A percentile compares a stretch with the other conserved stretches of the same genome.
phyloP scores from a whole-genome alignment of 225 moss, liverwort and hornwort species.

The Polytrichum commune region DNA sequence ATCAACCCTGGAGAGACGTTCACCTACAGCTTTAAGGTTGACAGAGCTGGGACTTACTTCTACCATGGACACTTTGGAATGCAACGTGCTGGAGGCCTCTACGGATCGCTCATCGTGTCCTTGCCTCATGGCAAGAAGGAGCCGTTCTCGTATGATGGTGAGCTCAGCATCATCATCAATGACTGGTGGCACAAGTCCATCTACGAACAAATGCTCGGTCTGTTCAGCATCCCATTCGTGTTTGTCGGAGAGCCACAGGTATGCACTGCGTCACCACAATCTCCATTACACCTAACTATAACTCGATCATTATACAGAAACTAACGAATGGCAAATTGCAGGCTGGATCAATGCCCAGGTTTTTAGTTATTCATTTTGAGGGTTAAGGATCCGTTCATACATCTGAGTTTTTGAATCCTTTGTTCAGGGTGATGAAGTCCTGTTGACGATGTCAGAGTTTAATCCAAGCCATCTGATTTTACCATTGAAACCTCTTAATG shows the following conservation, averaged over 20 bases:
- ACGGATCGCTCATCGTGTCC: slow-evolving; percentile 36
- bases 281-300: neutral
- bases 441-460: too few species aligned
- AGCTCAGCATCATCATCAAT: slow-evolving; percentile 32
- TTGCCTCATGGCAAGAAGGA: slow-evolving; percentile 15
- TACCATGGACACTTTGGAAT: slow-evolving; percentile 53
- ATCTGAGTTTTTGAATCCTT: too few species aligned
- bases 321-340: neutral
- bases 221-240: slow-evolving; percentile 33
- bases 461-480: too few species aligned
- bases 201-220: slow-evolving; percentile 60
- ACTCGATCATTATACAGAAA: neutral
- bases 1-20: slow-evolving; percentile 56
- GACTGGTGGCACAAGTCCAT: slow-evolving; percentile 67
- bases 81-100: slow-evolving; percentile 37
- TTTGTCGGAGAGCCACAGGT: slow-evolving; percentile 64
- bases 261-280: neutral
- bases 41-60: slow-evolving; percentile 45
- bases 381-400: too few species aligned
- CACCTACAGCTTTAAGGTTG: slow-evolving; percentile 46
- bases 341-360: too few species aligned
- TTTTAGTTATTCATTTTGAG: too few species aligned
- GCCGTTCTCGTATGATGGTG: slow-evolving; percentile 39
- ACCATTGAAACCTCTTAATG: too few species aligned
- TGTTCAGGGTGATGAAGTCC: too few species aligned